Base-by-base conservation (phyloP, 176 grass and related monocot species). In the Triticum dicoccoides region DNA sequence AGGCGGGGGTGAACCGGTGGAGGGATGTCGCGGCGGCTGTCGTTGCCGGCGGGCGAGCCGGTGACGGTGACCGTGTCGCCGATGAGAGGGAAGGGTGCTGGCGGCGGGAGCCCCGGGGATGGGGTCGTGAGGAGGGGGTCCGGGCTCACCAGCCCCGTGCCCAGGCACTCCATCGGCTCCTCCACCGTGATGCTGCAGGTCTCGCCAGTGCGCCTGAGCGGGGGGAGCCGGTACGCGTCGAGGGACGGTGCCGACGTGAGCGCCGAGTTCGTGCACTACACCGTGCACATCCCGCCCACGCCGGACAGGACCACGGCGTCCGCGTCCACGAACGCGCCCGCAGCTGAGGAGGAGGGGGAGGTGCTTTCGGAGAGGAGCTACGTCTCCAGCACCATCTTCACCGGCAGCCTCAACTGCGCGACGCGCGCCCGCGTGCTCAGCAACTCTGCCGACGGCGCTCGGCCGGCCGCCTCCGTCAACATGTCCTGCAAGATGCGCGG, bases 281-380 rank as follows among this genome's bases (percentile, higher is more conserved):
- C 93, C 11, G 93, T 98, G 54, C 93, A 98, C 79, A 98, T 98
- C 76, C 96, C 93, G 11, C 86, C 93, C 3, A 98, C 93, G 9
- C 96, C 93, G 1, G 93, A 98, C 70, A 82, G 87, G 27, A 61
- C 52, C 8, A 45, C 29, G 2, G 69, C 76, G 9, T 77, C 51
- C 0, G 49, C n/a, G 17, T 49, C 78, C 27, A 27, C 27, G 27
- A 27, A 27, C 27, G 27, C 27, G 27, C 27, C 27, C 27, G 27
- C 1, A 1, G 27, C 27, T 27, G 1, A 27, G 27, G 27, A 27
- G 27, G 27, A 27, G 27, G 27, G 27, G 27, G 27, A 27, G 27
- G 27, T 27, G 27, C 27, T 27, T 27, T 27, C 27, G 27, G 27
- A 27, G 27, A 27, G 27, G 27, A 27, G 27, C 27, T 27, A 27